These are phyloP conservation scores for Trichoderma harzianum DNA, from an alignment of 2,329 filamentous ascomycete genomes.

Conservation along the genomic window DNA sequence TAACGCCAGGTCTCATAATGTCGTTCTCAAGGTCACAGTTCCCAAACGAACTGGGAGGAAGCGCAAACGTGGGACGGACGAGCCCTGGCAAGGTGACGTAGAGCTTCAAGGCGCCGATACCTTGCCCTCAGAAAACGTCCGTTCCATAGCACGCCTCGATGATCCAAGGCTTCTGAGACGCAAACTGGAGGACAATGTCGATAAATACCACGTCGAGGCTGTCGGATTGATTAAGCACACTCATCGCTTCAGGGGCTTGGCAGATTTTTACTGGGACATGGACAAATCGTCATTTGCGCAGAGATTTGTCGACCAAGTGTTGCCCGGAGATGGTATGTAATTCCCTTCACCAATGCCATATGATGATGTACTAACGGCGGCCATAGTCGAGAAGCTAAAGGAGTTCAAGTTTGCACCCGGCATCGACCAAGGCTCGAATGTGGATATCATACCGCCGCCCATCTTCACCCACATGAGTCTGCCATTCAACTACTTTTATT, in stretches of 20 bases:
- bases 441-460: conserved; percentile 75
- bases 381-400: conserved; percentile 46
- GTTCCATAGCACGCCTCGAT: conserved; percentile 48
- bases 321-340: conserved; percentile 65
- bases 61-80: conserved; percentile 73
- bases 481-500: conserved; percentile 77
- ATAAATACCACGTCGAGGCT: conserved; percentile 63
- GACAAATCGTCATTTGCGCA: conserved; percentile 65
- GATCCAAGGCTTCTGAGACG: conserved; percentile 54
- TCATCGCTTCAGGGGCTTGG: conserved; percentile 82
- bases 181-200: conserved; percentile 67
- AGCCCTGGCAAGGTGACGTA: conserved; percentile 54
- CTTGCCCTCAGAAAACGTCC: conserved; percentile 28
- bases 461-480: conserved; percentile 71
- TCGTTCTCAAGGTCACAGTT: conserved; percentile 81
- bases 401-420: conserved; percentile 65
- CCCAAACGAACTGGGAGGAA: conserved; percentile 84
- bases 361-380: conserved; percentile 23
- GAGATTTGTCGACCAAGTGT: conserved; percentile 66
- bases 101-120: conserved; percentile 29
- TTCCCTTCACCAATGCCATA: neutral
- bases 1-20: conserved; percentile 72
- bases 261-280: conserved; percentile 82
- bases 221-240: conserved; percentile 73
- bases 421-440: conserved; percentile 55